phyloP scores from a whole-genome alignment of 331 rosid species.

The Stylosanthes scabra region DNA sequence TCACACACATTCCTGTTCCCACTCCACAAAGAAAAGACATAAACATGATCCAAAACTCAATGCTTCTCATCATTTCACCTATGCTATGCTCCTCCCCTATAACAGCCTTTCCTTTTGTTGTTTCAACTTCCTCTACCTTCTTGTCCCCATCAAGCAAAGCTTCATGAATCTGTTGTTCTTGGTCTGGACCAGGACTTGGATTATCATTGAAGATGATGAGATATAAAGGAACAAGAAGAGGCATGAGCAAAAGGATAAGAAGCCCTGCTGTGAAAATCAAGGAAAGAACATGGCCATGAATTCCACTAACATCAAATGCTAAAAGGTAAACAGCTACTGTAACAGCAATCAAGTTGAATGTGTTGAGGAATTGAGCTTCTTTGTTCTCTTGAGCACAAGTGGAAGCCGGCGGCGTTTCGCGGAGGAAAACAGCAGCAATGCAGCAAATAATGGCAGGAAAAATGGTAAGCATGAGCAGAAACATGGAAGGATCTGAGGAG shows the following conservation, averaged over 20 bases:
- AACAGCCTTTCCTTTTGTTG: slow-evolving; percentile 41
- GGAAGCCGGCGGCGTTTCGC: slow-evolving; percentile 49
- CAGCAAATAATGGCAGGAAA: slow-evolving; percentile 65
- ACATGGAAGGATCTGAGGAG: slow-evolving; percentile 54
- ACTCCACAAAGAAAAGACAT: too few species aligned
- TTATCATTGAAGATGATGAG: slow-evolving; percentile 22
- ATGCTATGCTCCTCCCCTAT: slow-evolving; percentile 84
- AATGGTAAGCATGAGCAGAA: slow-evolving; percentile 72
- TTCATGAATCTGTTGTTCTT: slow-evolving; percentile 43
- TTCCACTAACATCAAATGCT: slow-evolving; percentile 54
- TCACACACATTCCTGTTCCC: too few species aligned
- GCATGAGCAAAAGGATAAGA: slow-evolving; percentile 64
- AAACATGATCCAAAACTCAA: too few species aligned
- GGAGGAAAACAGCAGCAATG: slow-evolving; percentile 69
- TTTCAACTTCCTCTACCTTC: slow-evolving; percentile 38
- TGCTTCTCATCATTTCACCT: slow-evolving; percentile 49
- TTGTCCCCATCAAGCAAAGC: slow-evolving; percentile 45
- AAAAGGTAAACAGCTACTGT: slow-evolving; percentile 65
- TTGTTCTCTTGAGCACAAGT: slow-evolving; percentile 46
- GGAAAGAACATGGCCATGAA: slow-evolving; percentile 56
- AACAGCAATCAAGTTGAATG: slow-evolving; percentile 65
- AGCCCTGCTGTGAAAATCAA: slow-evolving; percentile 51
- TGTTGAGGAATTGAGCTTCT: slow-evolving; percentile 58
- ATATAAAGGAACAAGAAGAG: slow-evolving; percentile 62
- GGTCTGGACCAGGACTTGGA: slow-evolving; percentile 31